Evolutionary conservation across 495 filamentous ascomycete genomes (phyloP).

Genomic region (Jackrogersella multiformis): DNA sequence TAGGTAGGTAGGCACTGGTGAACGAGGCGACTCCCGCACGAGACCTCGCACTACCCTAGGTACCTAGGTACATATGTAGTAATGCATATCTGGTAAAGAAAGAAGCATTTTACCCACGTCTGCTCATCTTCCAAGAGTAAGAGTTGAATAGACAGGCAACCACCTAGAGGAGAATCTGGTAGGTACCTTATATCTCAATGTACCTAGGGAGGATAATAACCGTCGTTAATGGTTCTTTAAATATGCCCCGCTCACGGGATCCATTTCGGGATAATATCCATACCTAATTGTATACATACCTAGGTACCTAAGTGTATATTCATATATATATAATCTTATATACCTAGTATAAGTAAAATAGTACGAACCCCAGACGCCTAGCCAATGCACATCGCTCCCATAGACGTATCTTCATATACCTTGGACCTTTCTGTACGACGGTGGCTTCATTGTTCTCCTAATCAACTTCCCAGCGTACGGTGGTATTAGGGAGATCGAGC

Average conservation of each 20-base stretch:
- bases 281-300: no score
- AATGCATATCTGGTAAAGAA: no score
- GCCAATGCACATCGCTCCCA: constrained; percentile 10
- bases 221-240: not conserved
- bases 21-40: no score
- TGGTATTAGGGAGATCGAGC: constrained; percentile 82
- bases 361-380: constrained; percentile 33
- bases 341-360: constrained; percentile 13
- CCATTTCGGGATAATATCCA: not conserved
- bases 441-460: constrained; percentile 83
- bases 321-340: not conserved
- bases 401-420: constrained; percentile 53
- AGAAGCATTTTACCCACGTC: no score
- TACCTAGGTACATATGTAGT: no score
- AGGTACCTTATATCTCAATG: not conserved
- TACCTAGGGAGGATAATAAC: not conserved
- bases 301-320: constrained; percentile 2
- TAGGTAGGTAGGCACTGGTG: no score
- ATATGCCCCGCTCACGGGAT: not conserved
- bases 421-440: constrained; percentile 95
- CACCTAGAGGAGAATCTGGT: not conserved
- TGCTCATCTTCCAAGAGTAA: no score
- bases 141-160: not conserved
- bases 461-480: constrained; percentile 86
- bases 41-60: no score